A percentile compares a stretch with the other conserved stretches of the same genome.
phyloP scores from a whole-genome alignment of 1,284 basidiomycete species.

The Lentinula novae-zelandiae region DNA sequence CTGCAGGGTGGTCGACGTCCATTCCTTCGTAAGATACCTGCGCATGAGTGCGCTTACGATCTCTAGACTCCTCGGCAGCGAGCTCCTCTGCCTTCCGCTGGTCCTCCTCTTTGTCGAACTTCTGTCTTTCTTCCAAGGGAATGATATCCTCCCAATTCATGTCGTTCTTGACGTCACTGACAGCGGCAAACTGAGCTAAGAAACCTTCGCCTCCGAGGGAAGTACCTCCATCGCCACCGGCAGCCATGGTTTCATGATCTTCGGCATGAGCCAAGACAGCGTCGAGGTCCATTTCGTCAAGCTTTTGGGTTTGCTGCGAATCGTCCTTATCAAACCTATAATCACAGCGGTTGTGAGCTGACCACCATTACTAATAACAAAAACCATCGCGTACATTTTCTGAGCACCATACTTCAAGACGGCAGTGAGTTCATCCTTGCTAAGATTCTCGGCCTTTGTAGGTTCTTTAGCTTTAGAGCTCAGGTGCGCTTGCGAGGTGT shows the following conservation, averaged over 20 bases:
- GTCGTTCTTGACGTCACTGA: slow-evolving; percentile 98
- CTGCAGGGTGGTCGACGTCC: slow-evolving; percentile 74
- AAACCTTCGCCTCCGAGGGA: slow-evolving; percentile 97
- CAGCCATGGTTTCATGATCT: slow-evolving; percentile 91
- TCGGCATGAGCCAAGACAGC: slow-evolving; percentile 97
- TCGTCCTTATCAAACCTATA: slow-evolving; percentile 95
- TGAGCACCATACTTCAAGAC: slow-evolving; percentile 99
- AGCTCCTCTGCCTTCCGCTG: slow-evolving; percentile 67
- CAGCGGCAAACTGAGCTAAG: slow-evolving; percentile 91
- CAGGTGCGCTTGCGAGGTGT: slow-evolving; percentile 96
- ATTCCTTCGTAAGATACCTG: slow-evolving; percentile 89
- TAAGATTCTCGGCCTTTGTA: slow-evolving; percentile 83
- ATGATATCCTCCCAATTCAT: slow-evolving; percentile 99
- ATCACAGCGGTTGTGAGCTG: slow-evolving; percentile 4
- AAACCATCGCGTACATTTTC: slow-evolving; percentile 69
- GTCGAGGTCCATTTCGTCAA: slow-evolving; percentile 99
- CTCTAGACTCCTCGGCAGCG: slow-evolving; percentile 60
- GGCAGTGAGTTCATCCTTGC: slow-evolving; percentile 97
- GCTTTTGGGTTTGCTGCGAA: slow-evolving; percentile 88
- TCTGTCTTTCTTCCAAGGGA: slow-evolving; percentile 87
- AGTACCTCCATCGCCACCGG: slow-evolving; percentile 71
- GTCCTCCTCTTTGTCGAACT: slow-evolving; percentile 82
- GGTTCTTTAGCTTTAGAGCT: slow-evolving; percentile 78
- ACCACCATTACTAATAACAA: slow-evolving; percentile 2
- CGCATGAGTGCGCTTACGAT: slow-evolving; percentile 83